Evolutionary conservation across 2,329 filamentous ascomycete genomes (phyloP).

Genomic region (Calonectria leucothoes): DNA sequence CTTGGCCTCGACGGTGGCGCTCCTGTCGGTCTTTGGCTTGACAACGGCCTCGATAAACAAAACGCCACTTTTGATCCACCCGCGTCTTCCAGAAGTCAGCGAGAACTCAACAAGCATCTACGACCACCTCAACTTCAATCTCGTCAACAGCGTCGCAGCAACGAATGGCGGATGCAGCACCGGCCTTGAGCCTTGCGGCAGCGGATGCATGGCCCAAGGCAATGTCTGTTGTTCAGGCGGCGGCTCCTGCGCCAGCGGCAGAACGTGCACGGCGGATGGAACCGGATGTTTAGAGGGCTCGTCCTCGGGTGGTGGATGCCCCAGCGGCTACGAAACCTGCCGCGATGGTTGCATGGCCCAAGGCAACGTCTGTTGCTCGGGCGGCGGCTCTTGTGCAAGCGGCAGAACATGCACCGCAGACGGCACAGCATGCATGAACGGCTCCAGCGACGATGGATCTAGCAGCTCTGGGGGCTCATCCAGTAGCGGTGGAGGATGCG

Average conservation of each 20-base stretch:
- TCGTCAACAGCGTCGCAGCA: background rate
- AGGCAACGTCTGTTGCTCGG: conserved; percentile 1
- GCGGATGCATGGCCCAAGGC: background rate
- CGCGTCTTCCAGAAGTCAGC: background rate
- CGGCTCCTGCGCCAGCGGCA: background rate
- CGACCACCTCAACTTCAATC: background rate
- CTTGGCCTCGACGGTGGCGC: background rate
- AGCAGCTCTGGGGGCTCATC: too few relatives aligned
- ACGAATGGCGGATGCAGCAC: background rate
- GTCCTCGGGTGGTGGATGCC: background rate
- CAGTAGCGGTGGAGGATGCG: background rate
- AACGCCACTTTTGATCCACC: background rate
- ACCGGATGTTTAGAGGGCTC: background rate
- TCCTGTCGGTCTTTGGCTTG: background rate
- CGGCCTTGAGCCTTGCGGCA: background rate
- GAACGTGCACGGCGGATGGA: background rate
- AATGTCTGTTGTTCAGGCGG: conserved; percentile 1
- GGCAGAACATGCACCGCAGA: background rate
- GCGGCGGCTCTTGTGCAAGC: background rate
- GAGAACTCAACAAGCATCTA: background rate
- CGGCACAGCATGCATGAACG: background rate
- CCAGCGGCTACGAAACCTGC: background rate
- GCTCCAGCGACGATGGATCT: background rate
- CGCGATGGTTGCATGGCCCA: background rate
- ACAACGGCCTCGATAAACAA: background rate